These are phyloP conservation scores for Verticillium nonalfalfae DNA, from an alignment of 2,329 filamentous ascomycete species.

Conservation along the genomic window DNA sequence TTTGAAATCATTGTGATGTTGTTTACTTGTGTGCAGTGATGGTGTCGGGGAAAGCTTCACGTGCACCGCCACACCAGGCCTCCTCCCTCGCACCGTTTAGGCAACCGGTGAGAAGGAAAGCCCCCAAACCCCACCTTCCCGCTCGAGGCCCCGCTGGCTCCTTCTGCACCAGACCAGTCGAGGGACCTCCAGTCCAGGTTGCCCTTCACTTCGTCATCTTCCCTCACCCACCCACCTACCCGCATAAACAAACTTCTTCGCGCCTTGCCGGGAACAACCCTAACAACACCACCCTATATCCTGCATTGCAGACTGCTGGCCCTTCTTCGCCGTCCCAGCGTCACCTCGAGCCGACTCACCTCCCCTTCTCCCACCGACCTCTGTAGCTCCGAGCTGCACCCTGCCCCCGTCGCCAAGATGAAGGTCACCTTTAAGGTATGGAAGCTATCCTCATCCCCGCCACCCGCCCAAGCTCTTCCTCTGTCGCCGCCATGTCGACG, in stretches of 20 bases:
- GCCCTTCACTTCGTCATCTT: conserved; percentile 3
- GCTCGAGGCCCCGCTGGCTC: background rate
- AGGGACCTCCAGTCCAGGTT: background rate
- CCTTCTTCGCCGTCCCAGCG: background rate
- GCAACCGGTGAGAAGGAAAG: background rate
- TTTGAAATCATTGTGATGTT: too few species aligned
- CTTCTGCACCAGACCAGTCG: background rate
- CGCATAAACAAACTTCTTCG: conserved; percentile 2
- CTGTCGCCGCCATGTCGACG: conserved; percentile 1
- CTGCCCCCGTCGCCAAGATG: conserved; percentile 43
- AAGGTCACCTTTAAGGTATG: conserved; percentile 63
- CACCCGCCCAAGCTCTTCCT: background rate
- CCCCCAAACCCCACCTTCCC: background rate
- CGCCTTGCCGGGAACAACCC: background rate
- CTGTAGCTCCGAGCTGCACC: conserved; percentile 21
- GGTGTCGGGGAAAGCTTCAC: background rate
- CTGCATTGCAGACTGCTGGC: background rate
- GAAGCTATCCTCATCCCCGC: conserved; percentile 5
- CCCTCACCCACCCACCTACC: background rate
- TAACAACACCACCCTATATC: background rate
- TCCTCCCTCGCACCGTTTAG: background rate
- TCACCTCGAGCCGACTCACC: conserved; percentile 5
- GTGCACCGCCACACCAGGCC: background rate
- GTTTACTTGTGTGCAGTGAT: background rate
- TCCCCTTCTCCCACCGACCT: background rate